phyloP scores from a whole-genome alignment of 495 filamentous ascomycete species.

The Viridothelium virens region DNA sequence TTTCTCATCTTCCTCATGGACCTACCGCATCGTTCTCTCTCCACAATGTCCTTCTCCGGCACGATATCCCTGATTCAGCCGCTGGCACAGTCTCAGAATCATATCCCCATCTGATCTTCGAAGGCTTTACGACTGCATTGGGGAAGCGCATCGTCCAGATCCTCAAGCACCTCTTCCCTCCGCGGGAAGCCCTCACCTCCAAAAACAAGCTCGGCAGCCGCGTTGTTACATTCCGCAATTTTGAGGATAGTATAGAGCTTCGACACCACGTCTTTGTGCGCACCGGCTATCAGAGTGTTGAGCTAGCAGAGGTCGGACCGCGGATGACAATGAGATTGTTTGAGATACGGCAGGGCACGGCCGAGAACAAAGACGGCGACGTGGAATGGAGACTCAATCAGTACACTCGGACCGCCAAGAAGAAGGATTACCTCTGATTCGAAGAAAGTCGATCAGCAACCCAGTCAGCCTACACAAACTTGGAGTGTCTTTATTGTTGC shows the following conservation, averaged over 20 bases:
- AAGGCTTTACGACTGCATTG: constrained; percentile 79
- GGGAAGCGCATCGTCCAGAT: constrained; percentile 81
- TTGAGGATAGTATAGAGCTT: constrained; percentile 87
- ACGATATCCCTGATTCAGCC: constrained; percentile 82
- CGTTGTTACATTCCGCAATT: constrained; percentile 89
- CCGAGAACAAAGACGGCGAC: constrained; percentile 95
- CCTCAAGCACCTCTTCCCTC: constrained; percentile 90
- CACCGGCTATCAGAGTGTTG: constrained; percentile 79
- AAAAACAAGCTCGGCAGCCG: constrained; percentile 71
- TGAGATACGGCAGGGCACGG: constrained; percentile 84
- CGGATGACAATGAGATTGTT: constrained; percentile 95
- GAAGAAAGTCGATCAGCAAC: background rate
- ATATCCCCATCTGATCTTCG: constrained; percentile 93
- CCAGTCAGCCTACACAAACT: too few relatives aligned
- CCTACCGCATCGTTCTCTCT: constrained; percentile 86
- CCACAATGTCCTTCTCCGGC: constrained; percentile 88
- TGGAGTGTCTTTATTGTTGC: background rate
- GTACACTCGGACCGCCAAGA: constrained; percentile 83
- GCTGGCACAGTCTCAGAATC: constrained; percentile 87
- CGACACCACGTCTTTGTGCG: constrained; percentile 76
- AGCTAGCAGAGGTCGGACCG: constrained; percentile 90
- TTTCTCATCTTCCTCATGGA: constrained; percentile 87
- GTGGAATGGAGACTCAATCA: constrained; percentile 91
- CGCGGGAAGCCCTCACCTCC: constrained; percentile 60
- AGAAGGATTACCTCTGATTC: constrained; percentile 82